A percentile compares a stretch with the other conserved stretches of the same genome.
Conservation (phyloP, 495 filamentous ascomycete genomes). For the Penicillium fimorum region DNA sequence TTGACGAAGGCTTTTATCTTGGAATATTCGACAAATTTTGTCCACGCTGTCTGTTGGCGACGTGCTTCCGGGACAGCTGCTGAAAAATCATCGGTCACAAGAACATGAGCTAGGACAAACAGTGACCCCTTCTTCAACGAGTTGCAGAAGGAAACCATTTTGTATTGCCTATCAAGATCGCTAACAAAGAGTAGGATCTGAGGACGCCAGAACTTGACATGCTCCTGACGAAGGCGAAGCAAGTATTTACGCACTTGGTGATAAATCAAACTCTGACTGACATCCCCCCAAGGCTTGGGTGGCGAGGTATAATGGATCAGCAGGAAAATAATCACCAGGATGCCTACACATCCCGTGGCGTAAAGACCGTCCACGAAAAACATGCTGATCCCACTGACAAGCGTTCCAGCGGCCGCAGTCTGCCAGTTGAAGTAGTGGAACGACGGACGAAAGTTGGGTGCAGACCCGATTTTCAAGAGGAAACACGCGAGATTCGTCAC, state of each 20-base stretch:
- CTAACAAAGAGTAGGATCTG: slow-evolving; percentile 84
- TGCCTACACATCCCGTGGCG: slow-evolving; percentile 69
- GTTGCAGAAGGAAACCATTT: slow-evolving; percentile 88
- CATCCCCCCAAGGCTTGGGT: slow-evolving; percentile 87
- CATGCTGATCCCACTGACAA: slow-evolving; percentile 77
- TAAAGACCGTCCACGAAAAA: slow-evolving; percentile 87
- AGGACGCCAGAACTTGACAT: slow-evolving; percentile 90
- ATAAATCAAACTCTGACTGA: slow-evolving; percentile 85
- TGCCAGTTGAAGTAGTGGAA: slow-evolving; percentile 89
- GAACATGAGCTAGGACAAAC: slow-evolving; percentile 84
- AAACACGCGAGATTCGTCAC: slow-evolving; percentile 83
- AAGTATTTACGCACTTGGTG: slow-evolving; percentile 90
- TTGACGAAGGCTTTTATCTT: slow-evolving; percentile 89
- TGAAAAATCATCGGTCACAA: slow-evolving; percentile 80
- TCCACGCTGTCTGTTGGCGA: slow-evolving; percentile 76
- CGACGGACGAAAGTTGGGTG: slow-evolving; percentile 83
- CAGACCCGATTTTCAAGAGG: slow-evolving; percentile 85
- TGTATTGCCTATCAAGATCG: slow-evolving; percentile 71
- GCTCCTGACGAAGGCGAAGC: slow-evolving; percentile 75
- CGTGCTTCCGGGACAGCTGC: slow-evolving; percentile 76
- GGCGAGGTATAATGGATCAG: slow-evolving; percentile 82
- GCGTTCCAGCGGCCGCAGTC: slow-evolving; percentile 70
- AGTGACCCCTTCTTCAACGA: slow-evolving; percentile 84
- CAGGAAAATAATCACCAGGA: slow-evolving; percentile 73
- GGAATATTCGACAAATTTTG: slow-evolving; percentile 82